phyloP scores from a whole-genome alignment of 2,329 filamentous ascomycete genomes.

The Pseudogymnoascus sp. region DNA sequence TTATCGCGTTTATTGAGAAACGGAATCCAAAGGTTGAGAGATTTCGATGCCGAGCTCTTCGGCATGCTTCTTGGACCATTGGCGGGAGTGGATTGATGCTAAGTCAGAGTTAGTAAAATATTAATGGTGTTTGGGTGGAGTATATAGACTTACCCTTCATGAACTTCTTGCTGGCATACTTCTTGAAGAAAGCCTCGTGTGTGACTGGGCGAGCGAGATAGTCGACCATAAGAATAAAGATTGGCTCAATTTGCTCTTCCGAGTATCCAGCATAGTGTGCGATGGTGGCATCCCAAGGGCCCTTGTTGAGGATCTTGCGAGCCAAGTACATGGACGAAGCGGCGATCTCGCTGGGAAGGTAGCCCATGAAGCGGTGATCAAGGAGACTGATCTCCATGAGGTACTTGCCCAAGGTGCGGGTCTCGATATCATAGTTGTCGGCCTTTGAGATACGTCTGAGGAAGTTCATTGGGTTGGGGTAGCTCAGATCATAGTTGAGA shows the following conservation, averaged over 20 bases:
- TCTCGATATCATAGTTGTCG: slow-evolving; percentile 98
- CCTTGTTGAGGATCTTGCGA: slow-evolving; percentile 80
- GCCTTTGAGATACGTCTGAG: slow-evolving; percentile 97
- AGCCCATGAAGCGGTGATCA: slow-evolving; percentile 87
- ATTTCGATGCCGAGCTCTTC: slow-evolving; percentile 43
- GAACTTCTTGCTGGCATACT: slow-evolving; percentile 99
- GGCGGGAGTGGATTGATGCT: slow-evolving; percentile 86
- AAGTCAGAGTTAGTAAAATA: slow-evolving; percentile 21
- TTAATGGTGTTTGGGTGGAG: neutral
- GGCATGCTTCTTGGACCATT: slow-evolving; percentile 84
- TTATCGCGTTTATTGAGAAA: slow-evolving; percentile 17
- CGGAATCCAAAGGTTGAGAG: slow-evolving; percentile 24
- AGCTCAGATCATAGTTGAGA: slow-evolving; percentile 94
- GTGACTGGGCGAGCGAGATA: slow-evolving; percentile 84
- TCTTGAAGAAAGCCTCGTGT: slow-evolving; percentile 98
- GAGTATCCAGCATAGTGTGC: slow-evolving; percentile 88
- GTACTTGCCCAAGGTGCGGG: slow-evolving; percentile 94
- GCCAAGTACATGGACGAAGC: slow-evolving; percentile 93
- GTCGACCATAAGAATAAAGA: slow-evolving; percentile 91
- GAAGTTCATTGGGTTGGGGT: slow-evolving; percentile 99
- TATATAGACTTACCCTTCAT: slow-evolving; percentile 67
- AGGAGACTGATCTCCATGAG: slow-evolving; percentile 93
- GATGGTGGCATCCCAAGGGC: slow-evolving; percentile 84
- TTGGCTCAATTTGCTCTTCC: slow-evolving; percentile 85
- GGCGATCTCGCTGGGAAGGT: slow-evolving; percentile 80